phyloP scores from a whole-genome alignment of 805 yeast species.

The Metschnikowia cerradonensis region DNA sequence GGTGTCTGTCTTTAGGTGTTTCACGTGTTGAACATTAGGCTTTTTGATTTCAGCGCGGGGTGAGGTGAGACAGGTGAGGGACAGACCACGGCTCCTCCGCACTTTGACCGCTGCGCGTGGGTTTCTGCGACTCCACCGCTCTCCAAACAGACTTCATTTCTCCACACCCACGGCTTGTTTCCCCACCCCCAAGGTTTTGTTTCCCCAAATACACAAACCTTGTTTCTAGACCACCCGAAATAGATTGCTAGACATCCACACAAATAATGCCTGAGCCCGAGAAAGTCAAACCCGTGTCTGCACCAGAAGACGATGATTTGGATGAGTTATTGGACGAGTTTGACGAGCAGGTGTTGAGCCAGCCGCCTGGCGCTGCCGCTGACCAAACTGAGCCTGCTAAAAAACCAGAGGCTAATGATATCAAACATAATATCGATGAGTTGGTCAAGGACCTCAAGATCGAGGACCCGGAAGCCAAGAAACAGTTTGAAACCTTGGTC shows the following conservation, averaged over 20 bases:
- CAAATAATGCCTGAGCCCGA: not conserved
- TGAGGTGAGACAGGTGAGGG: no score
- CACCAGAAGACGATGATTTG: conserved; percentile 56
- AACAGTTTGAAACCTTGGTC: conserved; percentile 47
- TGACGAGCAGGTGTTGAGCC: conserved; percentile 62
- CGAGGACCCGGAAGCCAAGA: conserved; percentile 50
- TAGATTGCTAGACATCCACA: not conserved
- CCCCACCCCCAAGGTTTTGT: no score
- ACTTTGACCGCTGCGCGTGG: conserved; percentile 1
- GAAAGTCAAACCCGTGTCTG: not conserved
- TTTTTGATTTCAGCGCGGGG: not conserved
- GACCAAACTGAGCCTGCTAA: conserved; percentile 10
- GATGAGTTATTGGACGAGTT: conserved; percentile 86
- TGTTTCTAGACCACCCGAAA: no score
- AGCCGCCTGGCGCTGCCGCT: conserved; percentile 52
- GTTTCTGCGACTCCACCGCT: conserved; percentile 1
- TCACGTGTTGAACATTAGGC: no score
- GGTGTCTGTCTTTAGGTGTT: no score
- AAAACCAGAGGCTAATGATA: conserved; percentile 31
- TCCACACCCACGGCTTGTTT: not conserved
- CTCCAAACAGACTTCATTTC: not conserved
- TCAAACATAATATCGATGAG: conserved; percentile 35
- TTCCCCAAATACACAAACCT: no score
- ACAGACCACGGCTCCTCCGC: conserved; percentile 1
- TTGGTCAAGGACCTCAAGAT: conserved; percentile 45